Evolutionary conservation across 805 yeast genomes (phyloP), one percentile per base, ranked within the genome.

Genomic region (Nakazawaea anatomiae): DNA sequence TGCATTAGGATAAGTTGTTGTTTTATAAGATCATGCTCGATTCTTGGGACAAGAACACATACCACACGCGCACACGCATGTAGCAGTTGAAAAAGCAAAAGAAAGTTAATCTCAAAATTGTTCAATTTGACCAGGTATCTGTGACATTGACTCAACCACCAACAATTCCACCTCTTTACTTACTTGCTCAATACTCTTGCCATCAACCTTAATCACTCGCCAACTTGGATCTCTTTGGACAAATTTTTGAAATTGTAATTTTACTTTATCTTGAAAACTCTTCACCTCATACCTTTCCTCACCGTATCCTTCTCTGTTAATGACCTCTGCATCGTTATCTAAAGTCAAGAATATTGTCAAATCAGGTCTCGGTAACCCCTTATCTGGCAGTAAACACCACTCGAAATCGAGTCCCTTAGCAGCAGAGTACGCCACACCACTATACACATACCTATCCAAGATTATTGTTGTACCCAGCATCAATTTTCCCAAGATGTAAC

Each of bases 341-440:
- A 87, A 74, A 39, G 87, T 83, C 52, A 94, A 69, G 57, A 92
- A 94, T 1, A 94, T 50, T 0, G 92, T 86, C 46, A 86, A 54
- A 65, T 94, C 99, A 0, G 99, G 98, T 56, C 71, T 78, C 1
- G 96, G 90, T 11, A 94, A 74, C 0, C 98, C 98, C 29, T 66
- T 68, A 58, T 94, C 99, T 1, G 96, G 94, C 32, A 72, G 69
- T 18, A 76, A 68, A 57, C 97, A 86, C 99, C 99, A 94, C 6
- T 80, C 73, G 35, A 76, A 63, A 55, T 80, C 80, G 62, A 84
- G 64, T 0, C 83, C 87, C 65, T 94, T 92, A 6, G 98, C 97
- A 1, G 87, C 74, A 1, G 96, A 84, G 62, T 92, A 94, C 5
- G 97, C 96, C 3, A 90, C 80, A 0, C 99, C 99, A 0, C 97